Evolutionary conservation across 495 filamentous ascomycete genomes (phyloP).

Genomic region (Ramalina peruviana): DNA sequence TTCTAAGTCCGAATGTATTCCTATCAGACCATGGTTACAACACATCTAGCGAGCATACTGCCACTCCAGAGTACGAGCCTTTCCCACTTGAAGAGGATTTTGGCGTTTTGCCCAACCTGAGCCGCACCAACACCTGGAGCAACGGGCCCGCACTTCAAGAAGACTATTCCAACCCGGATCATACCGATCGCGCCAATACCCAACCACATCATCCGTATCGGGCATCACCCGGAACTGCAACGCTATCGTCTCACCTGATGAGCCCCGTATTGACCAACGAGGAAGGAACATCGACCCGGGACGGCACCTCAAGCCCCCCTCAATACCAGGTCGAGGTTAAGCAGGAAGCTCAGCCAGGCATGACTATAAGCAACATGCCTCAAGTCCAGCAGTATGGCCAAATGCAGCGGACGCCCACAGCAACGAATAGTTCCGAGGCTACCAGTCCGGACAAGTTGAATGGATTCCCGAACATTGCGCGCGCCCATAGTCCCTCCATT

Average conservation of each 20-base stretch:
- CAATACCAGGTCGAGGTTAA: neutral
- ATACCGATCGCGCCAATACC: neutral
- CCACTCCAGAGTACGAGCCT: slow-evolving; percentile 3
- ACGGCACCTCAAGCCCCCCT: slow-evolving; percentile 13
- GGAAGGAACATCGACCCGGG: slow-evolving; percentile 10
- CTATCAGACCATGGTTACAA: slow-evolving; percentile 14
- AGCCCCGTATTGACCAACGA: slow-evolving; percentile 16
- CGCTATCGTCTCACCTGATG: slow-evolving; percentile 11
- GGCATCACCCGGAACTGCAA: slow-evolving; percentile 12
- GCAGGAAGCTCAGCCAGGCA: neutral
- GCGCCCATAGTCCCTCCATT: slow-evolving; percentile 31
- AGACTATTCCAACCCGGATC: neutral
- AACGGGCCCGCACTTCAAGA: neutral
- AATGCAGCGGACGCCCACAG: slow-evolving; percentile 10
- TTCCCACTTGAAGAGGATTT: slow-evolving; percentile 10
- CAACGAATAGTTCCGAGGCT: slow-evolving; percentile 10
- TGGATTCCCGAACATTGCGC: slow-evolving; percentile 12
- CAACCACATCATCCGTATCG: slow-evolving; percentile 3
- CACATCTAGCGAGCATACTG: slow-evolving; percentile 12
- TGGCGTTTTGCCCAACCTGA: slow-evolving; percentile 1
- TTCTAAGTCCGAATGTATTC: slow-evolving; percentile 12
- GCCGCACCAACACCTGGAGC: neutral
- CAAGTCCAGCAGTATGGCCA: slow-evolving; percentile 1
- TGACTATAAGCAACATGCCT: neutral
- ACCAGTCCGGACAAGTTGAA: slow-evolving; percentile 11